Conservation (phyloP, 2,329 filamentous ascomycete genomes). For the Alternaria incomplexa region DNA sequence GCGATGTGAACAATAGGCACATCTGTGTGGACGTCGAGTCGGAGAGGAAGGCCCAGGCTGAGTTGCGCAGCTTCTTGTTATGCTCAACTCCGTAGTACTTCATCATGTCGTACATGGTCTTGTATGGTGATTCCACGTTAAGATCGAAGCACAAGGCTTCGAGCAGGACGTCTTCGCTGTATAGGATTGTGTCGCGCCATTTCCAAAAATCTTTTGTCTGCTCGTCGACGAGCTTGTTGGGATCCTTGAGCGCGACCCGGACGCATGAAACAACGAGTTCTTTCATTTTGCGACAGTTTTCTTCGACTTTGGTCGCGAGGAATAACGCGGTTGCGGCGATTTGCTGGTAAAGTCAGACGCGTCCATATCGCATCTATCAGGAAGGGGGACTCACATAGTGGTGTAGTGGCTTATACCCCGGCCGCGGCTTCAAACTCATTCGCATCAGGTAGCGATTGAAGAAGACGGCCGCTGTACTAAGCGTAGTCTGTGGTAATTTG, state of each 20-base stretch:
- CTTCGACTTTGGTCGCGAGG: conserved; percentile 94
- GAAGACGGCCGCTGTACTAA: conserved; percentile 91
- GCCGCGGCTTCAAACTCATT: conserved; percentile 76
- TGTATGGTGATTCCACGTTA: conserved; percentile 86
- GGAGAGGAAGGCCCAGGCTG: conserved; percentile 92
- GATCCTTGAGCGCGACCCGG: conserved; percentile 92
- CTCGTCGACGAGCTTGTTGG: conserved; percentile 88
- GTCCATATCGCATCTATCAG: neutral
- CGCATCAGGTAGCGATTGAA: conserved; percentile 98
- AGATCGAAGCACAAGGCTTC: conserved; percentile 94
- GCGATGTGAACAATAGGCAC: conserved; percentile 79
- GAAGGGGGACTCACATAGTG: conserved; percentile 66
- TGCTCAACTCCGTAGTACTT: conserved; percentile 75
- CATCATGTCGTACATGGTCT: conserved; percentile 80
- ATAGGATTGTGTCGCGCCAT: conserved; percentile 92
- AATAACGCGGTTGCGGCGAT: conserved; percentile 92
- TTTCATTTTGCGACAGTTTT: conserved; percentile 94
- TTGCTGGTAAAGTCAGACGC: conserved; percentile 55
- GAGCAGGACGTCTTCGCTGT: conserved; percentile 90
- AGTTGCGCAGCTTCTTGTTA: conserved; percentile 81
- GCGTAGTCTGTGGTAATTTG: conserved; percentile 87
- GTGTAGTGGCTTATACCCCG: conserved; percentile 72
- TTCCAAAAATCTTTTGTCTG: conserved; percentile 98
- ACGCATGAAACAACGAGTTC: conserved; percentile 93
- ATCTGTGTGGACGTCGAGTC: conserved; percentile 85